Evolutionary conservation across 2,329 filamentous ascomycete species (phyloP).

Genomic region (Trichoderma citrinoviride): DNA sequence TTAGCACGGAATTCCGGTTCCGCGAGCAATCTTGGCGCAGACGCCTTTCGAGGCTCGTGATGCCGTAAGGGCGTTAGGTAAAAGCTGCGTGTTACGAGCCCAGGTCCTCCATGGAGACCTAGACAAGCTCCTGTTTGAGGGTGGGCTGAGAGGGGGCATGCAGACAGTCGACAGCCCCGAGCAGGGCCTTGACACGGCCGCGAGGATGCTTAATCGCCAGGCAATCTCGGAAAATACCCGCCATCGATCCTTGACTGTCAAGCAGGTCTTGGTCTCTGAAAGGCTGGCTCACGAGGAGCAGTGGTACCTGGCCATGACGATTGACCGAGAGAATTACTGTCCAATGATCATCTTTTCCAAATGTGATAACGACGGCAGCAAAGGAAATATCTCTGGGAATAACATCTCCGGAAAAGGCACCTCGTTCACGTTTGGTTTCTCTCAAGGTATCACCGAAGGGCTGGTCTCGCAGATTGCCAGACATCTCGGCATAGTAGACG

Average conservation of each 20-base stretch:
- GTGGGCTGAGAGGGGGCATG: conserved; percentile 17
- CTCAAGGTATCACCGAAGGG: conserved; percentile 29
- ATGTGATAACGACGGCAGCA: conserved; percentile 24
- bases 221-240: conserved; percentile 4
- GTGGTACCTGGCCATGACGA: conserved; percentile 43
- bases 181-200: conserved; percentile 25
- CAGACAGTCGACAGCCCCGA: conserved; percentile 22
- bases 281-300: conserved; percentile 30
- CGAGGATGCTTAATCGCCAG: conserved; percentile 24
- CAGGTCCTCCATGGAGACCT: conserved; percentile 28
- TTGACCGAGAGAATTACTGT: conserved; percentile 42
- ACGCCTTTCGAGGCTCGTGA: conserved; percentile 27
- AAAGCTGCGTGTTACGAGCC: conserved; percentile 30
- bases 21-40: conserved; percentile 26
- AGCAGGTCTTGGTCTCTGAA: conserved; percentile 40
- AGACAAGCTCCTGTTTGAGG: conserved; percentile 21
- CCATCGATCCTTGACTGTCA: conserved; percentile 24
- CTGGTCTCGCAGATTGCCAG: conserved; percentile 25
- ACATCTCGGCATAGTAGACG: background rate
- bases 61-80: conserved; percentile 26
- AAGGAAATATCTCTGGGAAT: conserved; percentile 22
- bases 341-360: conserved; percentile 41
- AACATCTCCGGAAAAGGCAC: background rate
- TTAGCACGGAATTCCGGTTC: conserved; percentile 31
- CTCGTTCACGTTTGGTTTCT: conserved; percentile 30